phyloP scores from a whole-genome alignment of 1,139 yeast genomes.

The Suhomyces bribrorum region DNA sequence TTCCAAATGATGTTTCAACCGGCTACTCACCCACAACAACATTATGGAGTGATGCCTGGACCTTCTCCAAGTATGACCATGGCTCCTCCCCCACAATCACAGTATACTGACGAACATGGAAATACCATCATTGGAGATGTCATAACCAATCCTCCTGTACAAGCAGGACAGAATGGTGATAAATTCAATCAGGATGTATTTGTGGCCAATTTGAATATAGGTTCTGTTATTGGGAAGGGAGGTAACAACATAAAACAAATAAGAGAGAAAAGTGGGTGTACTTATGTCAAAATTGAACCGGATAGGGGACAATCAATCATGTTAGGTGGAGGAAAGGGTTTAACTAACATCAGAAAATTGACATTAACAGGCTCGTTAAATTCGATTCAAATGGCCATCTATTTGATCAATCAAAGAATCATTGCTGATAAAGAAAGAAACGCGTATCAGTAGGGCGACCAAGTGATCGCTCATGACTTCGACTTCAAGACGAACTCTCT shows the following conservation, averaged over 20 bases:
- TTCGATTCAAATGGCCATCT: conserved; percentile 76
- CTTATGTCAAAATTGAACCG: conserved; percentile 69
- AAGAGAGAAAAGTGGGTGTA: conserved; percentile 70
- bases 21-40: conserved; percentile 39
- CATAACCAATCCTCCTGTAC: conserved; percentile 43
- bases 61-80: conserved; percentile 17
- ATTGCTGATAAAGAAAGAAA: conserved; percentile 61
- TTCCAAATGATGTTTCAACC: conserved; percentile 50
- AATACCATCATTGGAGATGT: conserved; percentile 49
- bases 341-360: conserved; percentile 60
- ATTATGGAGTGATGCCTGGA: conserved; percentile 21
- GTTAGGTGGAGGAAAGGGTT: conserved; percentile 59
- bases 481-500: too few species aligned
- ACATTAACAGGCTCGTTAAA: conserved; percentile 70
- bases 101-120: conserved; percentile 49
- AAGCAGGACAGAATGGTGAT: conserved; percentile 39
- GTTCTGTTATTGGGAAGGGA: conserved; percentile 84
- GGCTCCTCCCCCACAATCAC: conserved; percentile 34
- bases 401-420: conserved; percentile 74
- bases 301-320: conserved; percentile 48
- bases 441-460: conserved; percentile 11
- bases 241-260: conserved; percentile 83
- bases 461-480: too few species aligned
- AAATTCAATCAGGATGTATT: conserved; percentile 66
- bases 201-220: conserved; percentile 78